Percentiles rank a stretch among this genome's conserved stretches.
These are phyloP conservation scores for Cryptococcus amylolentus DNA, from an alignment of 1,284 basidiomycete species.

Conservation along the genomic window DNA sequence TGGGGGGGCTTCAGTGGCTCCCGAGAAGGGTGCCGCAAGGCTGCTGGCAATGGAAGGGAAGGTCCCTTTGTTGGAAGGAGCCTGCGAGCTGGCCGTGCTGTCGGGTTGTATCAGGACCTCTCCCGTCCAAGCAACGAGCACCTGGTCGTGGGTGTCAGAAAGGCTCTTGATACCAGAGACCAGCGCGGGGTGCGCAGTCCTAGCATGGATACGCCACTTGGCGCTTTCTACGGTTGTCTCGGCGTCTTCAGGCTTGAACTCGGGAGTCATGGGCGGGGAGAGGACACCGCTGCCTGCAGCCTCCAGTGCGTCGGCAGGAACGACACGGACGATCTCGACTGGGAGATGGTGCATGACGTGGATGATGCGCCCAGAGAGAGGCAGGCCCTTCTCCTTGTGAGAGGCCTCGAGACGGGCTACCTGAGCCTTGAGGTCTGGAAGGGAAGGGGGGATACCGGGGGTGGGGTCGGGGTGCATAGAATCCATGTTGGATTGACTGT, in stretches of 20 bases:
- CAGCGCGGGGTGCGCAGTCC: constrained; percentile 93
- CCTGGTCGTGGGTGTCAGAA: constrained; percentile 75
- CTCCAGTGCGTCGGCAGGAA: constrained; percentile 27
- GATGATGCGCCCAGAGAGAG: constrained; percentile 76
- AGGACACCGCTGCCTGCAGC: constrained; percentile 22
- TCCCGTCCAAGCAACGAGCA: constrained; percentile 92
- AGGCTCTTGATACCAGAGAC: constrained; percentile 87
- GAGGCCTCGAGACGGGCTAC: constrained; percentile 62
- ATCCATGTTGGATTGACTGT: constrained; percentile 33
- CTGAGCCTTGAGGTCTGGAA: constrained; percentile 49
- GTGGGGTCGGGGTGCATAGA: constrained; percentile 49
- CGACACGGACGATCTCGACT: constrained; percentile 45
- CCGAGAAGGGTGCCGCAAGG: constrained; percentile 11
- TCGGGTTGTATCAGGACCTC: constrained; percentile 59
- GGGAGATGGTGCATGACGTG: constrained; percentile 63
- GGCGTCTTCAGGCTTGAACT: constrained; percentile 46
- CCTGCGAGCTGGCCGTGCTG: constrained; percentile 17
- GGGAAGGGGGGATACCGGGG: constrained; percentile 39
- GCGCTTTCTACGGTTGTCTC: constrained; percentile 34
- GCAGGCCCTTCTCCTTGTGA: constrained; percentile 64
- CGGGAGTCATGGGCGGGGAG: constrained; percentile 45
- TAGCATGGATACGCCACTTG: constrained; percentile 71
- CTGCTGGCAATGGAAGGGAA: constrained; percentile 24
- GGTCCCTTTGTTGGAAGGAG: constrained; percentile 6
- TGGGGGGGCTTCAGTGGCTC: constrained; percentile 1